phyloP scores from a whole-genome alignment of 495 filamentous ascomycete species.

The Lepidopterella palustris region DNA sequence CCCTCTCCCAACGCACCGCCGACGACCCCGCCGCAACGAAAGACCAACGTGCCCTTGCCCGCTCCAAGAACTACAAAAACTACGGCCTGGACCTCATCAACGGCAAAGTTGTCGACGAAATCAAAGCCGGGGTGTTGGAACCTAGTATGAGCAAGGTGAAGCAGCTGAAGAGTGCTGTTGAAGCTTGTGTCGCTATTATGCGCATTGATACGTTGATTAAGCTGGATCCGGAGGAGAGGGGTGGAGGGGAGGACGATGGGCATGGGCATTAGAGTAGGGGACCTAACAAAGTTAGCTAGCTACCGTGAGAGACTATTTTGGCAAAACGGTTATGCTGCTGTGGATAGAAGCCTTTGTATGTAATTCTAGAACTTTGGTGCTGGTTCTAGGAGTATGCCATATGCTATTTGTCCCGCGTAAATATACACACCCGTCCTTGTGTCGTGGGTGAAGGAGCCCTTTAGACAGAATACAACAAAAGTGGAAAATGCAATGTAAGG shows the following conservation, averaged over 20 bases:
- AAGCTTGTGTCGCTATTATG: conserved; percentile 99
- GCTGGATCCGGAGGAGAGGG: conserved; percentile 82
- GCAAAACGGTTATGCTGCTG: too few relatives aligned
- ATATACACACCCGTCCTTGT: too few relatives aligned
- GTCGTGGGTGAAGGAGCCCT: too few relatives aligned
- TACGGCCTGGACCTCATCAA: conserved; percentile 88
- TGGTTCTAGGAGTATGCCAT: neutral
- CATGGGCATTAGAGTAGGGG: conserved; percentile 50
- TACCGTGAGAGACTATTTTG: too few relatives aligned
- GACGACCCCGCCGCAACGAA: conserved; percentile 50
- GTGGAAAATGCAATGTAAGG: too few relatives aligned
- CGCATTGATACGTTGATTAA: conserved; percentile 99
- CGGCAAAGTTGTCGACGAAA: conserved; percentile 84
- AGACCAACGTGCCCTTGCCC: conserved; percentile 79
- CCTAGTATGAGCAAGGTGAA: conserved; percentile 97
- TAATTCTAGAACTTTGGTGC: neutral
- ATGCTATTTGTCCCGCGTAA: neutral
- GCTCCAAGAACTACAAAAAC: conserved; percentile 96
- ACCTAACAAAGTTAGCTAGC: neutral
- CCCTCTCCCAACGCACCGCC: conserved; percentile 83
- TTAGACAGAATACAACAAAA: neutral
- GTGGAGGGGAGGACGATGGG: conserved; percentile 66
- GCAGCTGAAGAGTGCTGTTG: conserved; percentile 96
- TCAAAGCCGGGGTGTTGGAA: conserved; percentile 94
- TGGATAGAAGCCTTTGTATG: too few relatives aligned